These are phyloP conservation scores for Alternaria gansuensis DNA, from an alignment of 2,329 filamentous ascomycete species.

Conservation along the genomic window DNA sequence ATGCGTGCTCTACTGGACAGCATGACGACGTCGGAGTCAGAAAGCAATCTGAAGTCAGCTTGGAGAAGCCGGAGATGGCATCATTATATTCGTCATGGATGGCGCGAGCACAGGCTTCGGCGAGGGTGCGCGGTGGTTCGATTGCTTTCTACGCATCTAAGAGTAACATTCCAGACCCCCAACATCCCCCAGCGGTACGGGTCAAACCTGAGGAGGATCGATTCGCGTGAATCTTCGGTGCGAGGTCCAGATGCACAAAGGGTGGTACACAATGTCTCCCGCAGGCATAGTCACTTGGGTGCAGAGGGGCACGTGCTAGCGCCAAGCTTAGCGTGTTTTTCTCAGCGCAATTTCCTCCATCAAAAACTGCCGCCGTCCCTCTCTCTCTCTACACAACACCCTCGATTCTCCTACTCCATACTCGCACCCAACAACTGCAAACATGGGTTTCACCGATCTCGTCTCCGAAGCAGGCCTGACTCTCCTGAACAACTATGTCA, in stretches of 20 bases:
- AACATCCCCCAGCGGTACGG: conserved; percentile 6
- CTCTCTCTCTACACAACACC: conserved; percentile 28
- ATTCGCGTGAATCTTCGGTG: not conserved
- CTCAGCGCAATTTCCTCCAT: conserved; percentile 32
- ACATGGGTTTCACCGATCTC: conserved; percentile 76
- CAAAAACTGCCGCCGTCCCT: conserved; percentile 30
- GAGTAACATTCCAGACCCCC: conserved; percentile 15
- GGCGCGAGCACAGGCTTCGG: conserved; percentile 33
- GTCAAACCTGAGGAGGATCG: not conserved
- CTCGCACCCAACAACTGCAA: conserved; percentile 42
- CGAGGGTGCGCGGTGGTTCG: conserved; percentile 38
- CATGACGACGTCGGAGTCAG: conserved; percentile 38
- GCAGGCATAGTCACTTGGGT: not conserved
- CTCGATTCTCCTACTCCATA: conserved; percentile 23
- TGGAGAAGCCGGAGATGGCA: conserved; percentile 15
- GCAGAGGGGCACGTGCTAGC: conserved; percentile 27
- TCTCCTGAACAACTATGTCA: conserved; percentile 76
- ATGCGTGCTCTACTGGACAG: conserved; percentile 49
- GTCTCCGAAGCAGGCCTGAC: conserved; percentile 71
- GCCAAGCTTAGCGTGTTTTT: conserved; percentile 27
- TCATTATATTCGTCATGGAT: conserved; percentile 38
- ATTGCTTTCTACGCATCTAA: conserved; percentile 30
- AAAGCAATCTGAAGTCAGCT: conserved; percentile 12
- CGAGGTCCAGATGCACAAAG: conserved; percentile 8
- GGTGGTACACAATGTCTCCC: not conserved